phyloP scores from a whole-genome alignment of 2,329 filamentous ascomycete genomes.

The Fusarium sp. region DNA sequence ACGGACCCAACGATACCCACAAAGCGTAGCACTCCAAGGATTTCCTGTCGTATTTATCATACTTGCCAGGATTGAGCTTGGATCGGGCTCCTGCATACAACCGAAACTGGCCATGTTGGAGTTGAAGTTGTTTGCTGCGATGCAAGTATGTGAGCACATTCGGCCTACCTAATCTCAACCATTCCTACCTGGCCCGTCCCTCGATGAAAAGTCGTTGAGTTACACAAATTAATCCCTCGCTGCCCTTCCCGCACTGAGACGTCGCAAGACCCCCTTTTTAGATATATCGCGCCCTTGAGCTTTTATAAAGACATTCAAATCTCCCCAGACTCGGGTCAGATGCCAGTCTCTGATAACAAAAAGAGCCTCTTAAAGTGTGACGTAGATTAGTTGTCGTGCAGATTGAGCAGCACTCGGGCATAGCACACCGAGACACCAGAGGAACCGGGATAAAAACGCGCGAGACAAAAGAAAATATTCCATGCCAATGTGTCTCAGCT shows the following conservation, averaged over 20 bases:
- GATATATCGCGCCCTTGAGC: slow-evolving; percentile 5
- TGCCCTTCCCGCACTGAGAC: neutral
- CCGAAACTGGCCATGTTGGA: slow-evolving; percentile 29
- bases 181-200: slow-evolving; percentile 31
- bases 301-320: slow-evolving; percentile 41
- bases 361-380: slow-evolving; percentile 15
- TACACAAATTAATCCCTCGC: slow-evolving; percentile 8
- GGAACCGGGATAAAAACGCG: slow-evolving; percentile 33
- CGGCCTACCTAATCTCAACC: slow-evolving; percentile 35
- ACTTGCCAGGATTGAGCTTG: slow-evolving; percentile 12
- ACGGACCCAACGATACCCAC: neutral
- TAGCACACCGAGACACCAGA: slow-evolving; percentile 28
- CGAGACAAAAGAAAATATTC: slow-evolving; percentile 14
- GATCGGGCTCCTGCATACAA: slow-evolving; percentile 31
- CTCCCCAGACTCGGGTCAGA: slow-evolving; percentile 22
- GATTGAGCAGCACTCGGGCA: slow-evolving; percentile 14
- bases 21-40: neutral
- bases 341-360: slow-evolving; percentile 24
- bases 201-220: slow-evolving; percentile 11
- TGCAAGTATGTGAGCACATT: slow-evolving; percentile 28
- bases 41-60: slow-evolving; percentile 13
- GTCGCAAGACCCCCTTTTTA: slow-evolving; percentile 17
- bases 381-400: slow-evolving; percentile 30
- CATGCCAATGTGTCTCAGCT: slow-evolving; percentile 31
- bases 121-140: slow-evolving; percentile 16